phyloP scores from a whole-genome alignment of 148 eudicot species.

The Limonium bicolor region DNA sequence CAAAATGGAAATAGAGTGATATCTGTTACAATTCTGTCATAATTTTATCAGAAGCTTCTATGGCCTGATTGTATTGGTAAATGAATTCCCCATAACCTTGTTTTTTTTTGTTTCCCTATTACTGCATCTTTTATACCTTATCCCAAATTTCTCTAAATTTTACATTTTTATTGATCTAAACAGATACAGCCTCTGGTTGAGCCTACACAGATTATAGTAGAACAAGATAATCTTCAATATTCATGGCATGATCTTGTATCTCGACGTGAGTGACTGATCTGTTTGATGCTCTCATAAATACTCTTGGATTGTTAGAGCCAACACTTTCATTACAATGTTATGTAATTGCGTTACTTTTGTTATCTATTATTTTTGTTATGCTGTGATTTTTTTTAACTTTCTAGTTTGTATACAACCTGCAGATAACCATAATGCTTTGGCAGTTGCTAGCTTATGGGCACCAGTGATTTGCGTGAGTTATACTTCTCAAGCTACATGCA shows the following conservation, averaged over 20 bases:
- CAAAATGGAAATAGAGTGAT: too few species aligned
- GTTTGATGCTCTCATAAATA: too few species aligned
- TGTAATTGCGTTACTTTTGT: not conserved
- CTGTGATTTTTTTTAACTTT: too few species aligned
- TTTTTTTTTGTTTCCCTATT: too few species aligned
- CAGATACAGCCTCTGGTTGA: conserved; percentile 75
- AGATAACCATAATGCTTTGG: conserved; percentile 83
- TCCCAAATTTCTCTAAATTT: conserved; percentile 6
- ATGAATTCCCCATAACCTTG: too few species aligned
- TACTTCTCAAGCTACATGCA: not conserved
- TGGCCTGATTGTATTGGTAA: too few species aligned
- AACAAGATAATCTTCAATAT: conserved; percentile 27
- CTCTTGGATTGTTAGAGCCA: too few species aligned
- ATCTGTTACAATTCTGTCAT: too few species aligned
- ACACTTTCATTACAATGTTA: not conserved
- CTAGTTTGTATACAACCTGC: conserved; percentile 15
- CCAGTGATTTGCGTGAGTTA: conserved; percentile 87
- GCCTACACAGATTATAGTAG: conserved; percentile 51
- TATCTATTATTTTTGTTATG: not conserved
- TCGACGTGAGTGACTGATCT: conserved; percentile 34
- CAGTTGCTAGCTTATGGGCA: conserved; percentile 82
- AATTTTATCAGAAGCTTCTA: too few species aligned
- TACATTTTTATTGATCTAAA: conserved; percentile 5
- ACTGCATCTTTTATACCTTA: too few species aligned
- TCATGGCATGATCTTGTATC: conserved; percentile 97